These are phyloP conservation scores for Volvox carteri DNA, from an alignment of 163 green algal genomes.

Conservation along the genomic window DNA sequence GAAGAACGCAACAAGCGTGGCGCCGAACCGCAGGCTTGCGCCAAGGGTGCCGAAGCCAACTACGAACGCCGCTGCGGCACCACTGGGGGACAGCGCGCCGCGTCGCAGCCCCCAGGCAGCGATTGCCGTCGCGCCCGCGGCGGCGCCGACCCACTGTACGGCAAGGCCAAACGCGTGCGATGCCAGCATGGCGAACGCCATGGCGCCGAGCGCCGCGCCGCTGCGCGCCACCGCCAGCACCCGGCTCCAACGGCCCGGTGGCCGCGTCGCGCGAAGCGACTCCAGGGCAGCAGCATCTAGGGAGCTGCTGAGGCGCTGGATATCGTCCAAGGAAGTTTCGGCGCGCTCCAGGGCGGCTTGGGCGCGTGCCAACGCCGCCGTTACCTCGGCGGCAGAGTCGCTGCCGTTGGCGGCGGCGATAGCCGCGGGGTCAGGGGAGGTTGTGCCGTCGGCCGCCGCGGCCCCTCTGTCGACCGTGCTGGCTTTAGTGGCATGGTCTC, in stretches of 20 bases:
- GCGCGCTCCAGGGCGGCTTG: slow-evolving; percentile 58
- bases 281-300: background rate
- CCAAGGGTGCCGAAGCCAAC: slow-evolving; percentile 82
- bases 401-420: background rate
- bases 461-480: no score
- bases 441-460: background rate
- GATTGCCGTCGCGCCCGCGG: slow-evolving; percentile 55
- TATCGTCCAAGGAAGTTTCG: slow-evolving; percentile 62
- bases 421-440: no score
- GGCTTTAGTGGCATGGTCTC: no score
- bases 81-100: slow-evolving; percentile 66
- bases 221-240: slow-evolving; percentile 5
- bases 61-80: slow-evolving; percentile 73
- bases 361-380: slow-evolving; percentile 56
- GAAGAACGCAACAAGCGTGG: slow-evolving; percentile 90
- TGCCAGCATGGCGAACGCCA: slow-evolving; percentile 59
- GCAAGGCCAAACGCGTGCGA: slow-evolving; percentile 74
- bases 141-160: slow-evolving; percentile 66
- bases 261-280: background rate
- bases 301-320: slow-evolving; percentile 61
- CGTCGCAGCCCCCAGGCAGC: slow-evolving; percentile 51
- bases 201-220: background rate
- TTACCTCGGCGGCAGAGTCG: slow-evolving; percentile 32
- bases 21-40: slow-evolving; percentile 78
- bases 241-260: background rate